Base-by-base conservation (phyloP, 1,284 basidiomycete species). In the Leccinum angustisporum region DNA sequence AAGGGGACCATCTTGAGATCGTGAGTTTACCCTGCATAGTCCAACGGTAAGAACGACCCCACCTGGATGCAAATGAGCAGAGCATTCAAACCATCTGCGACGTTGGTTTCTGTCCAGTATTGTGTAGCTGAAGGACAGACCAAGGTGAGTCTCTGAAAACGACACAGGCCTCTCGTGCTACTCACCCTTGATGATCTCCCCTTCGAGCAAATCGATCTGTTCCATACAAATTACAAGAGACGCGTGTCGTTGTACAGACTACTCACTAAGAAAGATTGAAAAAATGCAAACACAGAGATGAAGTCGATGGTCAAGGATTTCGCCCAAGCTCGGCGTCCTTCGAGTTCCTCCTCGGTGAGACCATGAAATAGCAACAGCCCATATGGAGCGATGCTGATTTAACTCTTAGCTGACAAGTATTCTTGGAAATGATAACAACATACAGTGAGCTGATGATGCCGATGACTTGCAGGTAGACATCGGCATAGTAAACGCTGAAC, bases 301-400 rank as follows among this genome's bases (percentile, higher is more conserved):
- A 94, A 76, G 76, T 95, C 95, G 79, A 93, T 94, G 13, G 84
- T 78, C 63, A 94, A 68, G 72, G 95, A 95, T 76, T 95, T 95
- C 13, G 88, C 85, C 31, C 95, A 78, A 18, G 94, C 94, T 33
- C 87, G 81, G 16, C 85, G 81, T 18, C 87, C 91, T 60, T 75
- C 77, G 6, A 96, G 80, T 68, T 95, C 92, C 8, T 91, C 86
- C 63, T 88, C 85, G 50, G 86, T 91, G 50, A 95, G 80, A n/a
- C 82, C 88, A 69, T 94, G 95, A 72, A 93, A 94, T 18, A 92
- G 67, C 33, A 95, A 72, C 3, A 94, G 76, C 7, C 91, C 91
- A 67, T 93, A 94, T 2, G 94, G 78, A 5, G 92, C 90, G 36
- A 94, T 71, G 61, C 91, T 92, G 11, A n/a, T n/a, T 54, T 60